Evolutionary conservation across 2,329 filamentous ascomycete species (phyloP), one percentile per base, ranked within the genome.

Genomic region (Fusarium sarcochroum): DNA sequence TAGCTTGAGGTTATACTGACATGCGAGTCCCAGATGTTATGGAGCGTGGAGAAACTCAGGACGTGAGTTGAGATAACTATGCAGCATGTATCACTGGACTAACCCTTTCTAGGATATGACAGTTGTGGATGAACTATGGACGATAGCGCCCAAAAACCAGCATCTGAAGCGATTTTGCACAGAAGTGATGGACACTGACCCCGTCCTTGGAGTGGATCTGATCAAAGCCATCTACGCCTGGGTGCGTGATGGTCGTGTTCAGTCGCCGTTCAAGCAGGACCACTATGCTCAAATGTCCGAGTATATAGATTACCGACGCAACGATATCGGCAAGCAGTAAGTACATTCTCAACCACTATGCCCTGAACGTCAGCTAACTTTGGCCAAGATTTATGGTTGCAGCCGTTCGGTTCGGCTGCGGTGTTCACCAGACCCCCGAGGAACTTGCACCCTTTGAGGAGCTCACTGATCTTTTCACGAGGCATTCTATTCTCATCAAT

Each of bases 211-310:
- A 3, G 53, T 42, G 9, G 53, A 50, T 20, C n/a, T 65, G 3
- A 54, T 65, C 1, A 23, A 34, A 1, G 60, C 47, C 1, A 59
- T 65, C 17, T 18, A 37, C 3, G 18, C 20, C 3, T 65, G 59
- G 7, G 62, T 65, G n/a, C 34, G 32, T 8, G 60, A 58, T 32
- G 60, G 62, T 3, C 62, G 62, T 6, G 30, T 45, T 2, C 52
- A 65, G 17, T 65, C 62, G 1, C 60, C 60, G 2, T 65, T 65
- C 6, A 65, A 65, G 21, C 62, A 65, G 35, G 61, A 59, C 3
- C n/a, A 49, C n/a, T 65, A 65, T 7, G 14, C 25, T 8, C 51
- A 45, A 4, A 9, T 59, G 4, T 40, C 53, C 0, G 62, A 65
- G 14, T 65, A 65, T 18, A 32, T 65, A 9, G 14, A 41, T 1